Evolutionary conservation across 768 basidiomycete species (phyloP), one percentile per base, ranked within the genome.

Genomic region (Leccinum longicurvipes): DNA sequence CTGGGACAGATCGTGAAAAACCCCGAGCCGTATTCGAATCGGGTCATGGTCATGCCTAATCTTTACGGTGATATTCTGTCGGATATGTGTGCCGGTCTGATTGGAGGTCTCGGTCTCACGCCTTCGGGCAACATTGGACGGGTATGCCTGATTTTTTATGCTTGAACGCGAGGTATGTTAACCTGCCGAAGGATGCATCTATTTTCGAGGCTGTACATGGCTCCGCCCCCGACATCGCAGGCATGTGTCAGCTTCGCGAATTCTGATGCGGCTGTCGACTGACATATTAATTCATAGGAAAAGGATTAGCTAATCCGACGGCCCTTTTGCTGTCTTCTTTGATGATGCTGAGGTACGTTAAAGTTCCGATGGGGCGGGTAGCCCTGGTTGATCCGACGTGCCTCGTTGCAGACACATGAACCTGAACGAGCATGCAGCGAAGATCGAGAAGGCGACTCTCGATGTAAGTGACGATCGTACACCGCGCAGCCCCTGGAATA

Each of bases 1-100:
- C 8, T 50, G 9, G 17, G 36, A 42, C 63, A 93, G 86, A 82
- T 98, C 66, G 91, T 93, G 29, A 89, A 91, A 70, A 95, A 99
- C 75, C 97, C 97, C 23, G 78, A 74, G 64, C 97, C 97, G 7
- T 99, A 86, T 77, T 82, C 91, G 34, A 94, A 97, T 76, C 88
- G 93, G 49, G 96, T 99, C 60, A 98, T 99, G 96, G 97, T 99
- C 63, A 98, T 98, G 95, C 97, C 97, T 52, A 99, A 99, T 79
- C 77, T 99, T 58, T 95, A 92, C 65, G 92, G 89, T 69, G 94
- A 94, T 72, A 97, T 97, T 68, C 77, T 97, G 60, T 97, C 94
- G 47, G 95, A 99, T 72, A 94, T 99, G 89, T 96, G 93, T 63
- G 97, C 97, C 57, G 97, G 97, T 56, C 81, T 99, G 64, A 98